Percentiles rank a stretch among this genome's conserved stretches.
These are phyloP conservation scores for Eutypella sp. DNA, from an alignment of 2,329 filamentous ascomycete genomes.

Conservation along the genomic window DNA sequence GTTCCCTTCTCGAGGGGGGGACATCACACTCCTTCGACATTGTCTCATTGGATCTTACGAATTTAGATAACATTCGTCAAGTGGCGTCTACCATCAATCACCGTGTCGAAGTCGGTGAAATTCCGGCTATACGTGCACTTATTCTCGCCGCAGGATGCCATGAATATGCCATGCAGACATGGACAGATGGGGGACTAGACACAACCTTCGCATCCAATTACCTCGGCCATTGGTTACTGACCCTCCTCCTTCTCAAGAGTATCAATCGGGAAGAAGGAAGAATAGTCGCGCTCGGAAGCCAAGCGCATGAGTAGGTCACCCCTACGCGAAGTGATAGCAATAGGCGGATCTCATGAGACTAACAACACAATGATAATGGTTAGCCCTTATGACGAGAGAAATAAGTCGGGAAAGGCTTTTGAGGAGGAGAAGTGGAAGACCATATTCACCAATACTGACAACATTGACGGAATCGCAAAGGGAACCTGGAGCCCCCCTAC, in stretches of 20 bases:
- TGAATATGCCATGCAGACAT: conserved; percentile 16
- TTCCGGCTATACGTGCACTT: conserved; percentile 34
- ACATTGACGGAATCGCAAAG: conserved; percentile 25
- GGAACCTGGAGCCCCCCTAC: conserved; percentile 29
- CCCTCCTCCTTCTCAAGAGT: conserved; percentile 17
- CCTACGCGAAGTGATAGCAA: background rate
- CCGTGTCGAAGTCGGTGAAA: conserved; percentile 11
- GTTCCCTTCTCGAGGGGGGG: background rate
- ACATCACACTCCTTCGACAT: conserved; percentile 6
- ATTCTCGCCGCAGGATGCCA: conserved; percentile 30
- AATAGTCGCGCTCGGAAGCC: conserved; percentile 16
- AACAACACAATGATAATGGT: too few relatives aligned
- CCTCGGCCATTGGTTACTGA: conserved; percentile 22
- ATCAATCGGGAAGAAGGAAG: conserved; percentile 19
- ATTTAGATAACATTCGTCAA: conserved; percentile 8
- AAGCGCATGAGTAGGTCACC: conserved; percentile 28
- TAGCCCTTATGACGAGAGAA: conserved; percentile 8
- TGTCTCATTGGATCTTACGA: conserved; percentile 7
- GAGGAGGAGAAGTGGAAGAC: conserved; percentile 17
- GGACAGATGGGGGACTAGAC: conserved; percentile 17
- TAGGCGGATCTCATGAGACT: background rate
- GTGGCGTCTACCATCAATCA: conserved; percentile 6
- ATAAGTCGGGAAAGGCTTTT: conserved; percentile 12
- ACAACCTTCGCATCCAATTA: conserved; percentile 18
- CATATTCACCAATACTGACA: conserved; percentile 21